These are phyloP conservation scores for Aspergillus taichungensis DNA, from an alignment of 495 filamentous ascomycete genomes.

Conservation along the genomic window DNA sequence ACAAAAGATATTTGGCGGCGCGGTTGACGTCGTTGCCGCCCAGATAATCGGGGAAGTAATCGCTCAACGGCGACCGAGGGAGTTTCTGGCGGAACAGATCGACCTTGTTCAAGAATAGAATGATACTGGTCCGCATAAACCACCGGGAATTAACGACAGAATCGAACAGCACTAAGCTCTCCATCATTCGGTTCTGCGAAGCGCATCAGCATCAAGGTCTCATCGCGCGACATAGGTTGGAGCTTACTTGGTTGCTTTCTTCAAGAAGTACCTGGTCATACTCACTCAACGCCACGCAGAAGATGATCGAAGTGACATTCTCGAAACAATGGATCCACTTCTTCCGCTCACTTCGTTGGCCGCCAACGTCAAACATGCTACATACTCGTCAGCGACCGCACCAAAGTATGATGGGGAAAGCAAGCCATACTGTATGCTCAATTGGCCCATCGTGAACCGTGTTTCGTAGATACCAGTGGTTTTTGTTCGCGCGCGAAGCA, in stretches of 20 bases:
- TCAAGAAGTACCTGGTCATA: slow-evolving; percentile 96
- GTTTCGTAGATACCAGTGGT: slow-evolving; percentile 99
- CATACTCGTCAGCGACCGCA: slow-evolving; percentile 1
- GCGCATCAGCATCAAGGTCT: slow-evolving; percentile 1
- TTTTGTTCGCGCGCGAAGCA: slow-evolving; percentile 90
- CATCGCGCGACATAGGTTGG: not conserved
- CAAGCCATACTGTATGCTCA: slow-evolving; percentile 91
- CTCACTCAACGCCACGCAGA: slow-evolving; percentile 96
- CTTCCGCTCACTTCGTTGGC: slow-evolving; percentile 93
- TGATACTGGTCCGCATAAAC: slow-evolving; percentile 98
- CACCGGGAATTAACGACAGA: slow-evolving; percentile 97
- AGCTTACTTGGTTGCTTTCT: slow-evolving; percentile 84
- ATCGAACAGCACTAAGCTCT: slow-evolving; percentile 93
- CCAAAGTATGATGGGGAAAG: not conserved
- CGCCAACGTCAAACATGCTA: slow-evolving; percentile 99
- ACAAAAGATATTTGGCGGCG: slow-evolving; percentile 93
- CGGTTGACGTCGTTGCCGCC: slow-evolving; percentile 96
- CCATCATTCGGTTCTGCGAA: slow-evolving; percentile 93
- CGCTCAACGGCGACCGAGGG: slow-evolving; percentile 74
- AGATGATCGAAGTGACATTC: slow-evolving; percentile 99
- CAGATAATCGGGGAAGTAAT: slow-evolving; percentile 96
- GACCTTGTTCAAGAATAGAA: slow-evolving; percentile 96
- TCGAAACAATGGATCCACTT: slow-evolving; percentile 99
- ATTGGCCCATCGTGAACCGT: slow-evolving; percentile 91
- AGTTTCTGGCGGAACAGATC: slow-evolving; percentile 96